Evolutionary conservation across 2,329 filamentous ascomycete genomes (phyloP).

Genomic region (Ambrosiella xylebori): DNA sequence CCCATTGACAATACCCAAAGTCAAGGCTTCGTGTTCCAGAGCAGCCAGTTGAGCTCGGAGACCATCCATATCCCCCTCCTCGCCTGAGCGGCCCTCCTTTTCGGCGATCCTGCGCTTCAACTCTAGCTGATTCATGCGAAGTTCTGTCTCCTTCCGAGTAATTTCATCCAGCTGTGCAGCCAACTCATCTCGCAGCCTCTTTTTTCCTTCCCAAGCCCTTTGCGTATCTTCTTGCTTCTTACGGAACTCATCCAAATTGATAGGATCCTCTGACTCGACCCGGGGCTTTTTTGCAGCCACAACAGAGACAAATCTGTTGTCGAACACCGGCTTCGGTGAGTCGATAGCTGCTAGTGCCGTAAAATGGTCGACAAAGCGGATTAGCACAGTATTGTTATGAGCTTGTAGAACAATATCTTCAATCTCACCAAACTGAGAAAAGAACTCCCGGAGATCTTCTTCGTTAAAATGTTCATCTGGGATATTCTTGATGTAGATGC

Average conservation of each 20-base stretch:
- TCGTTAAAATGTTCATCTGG: constrained; percentile 54
- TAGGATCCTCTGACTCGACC: constrained; percentile 24
- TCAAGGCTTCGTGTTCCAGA: constrained; percentile 55
- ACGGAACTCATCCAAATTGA: constrained; percentile 54
- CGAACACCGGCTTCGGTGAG: constrained; percentile 66
- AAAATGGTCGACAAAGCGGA: constrained; percentile 51
- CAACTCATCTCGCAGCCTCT: constrained; percentile 43
- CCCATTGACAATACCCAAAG: constrained; percentile 42
- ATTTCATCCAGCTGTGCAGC: constrained; percentile 45
- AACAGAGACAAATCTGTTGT: constrained; percentile 73
- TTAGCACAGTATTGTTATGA: constrained; percentile 48
- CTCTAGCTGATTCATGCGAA: constrained; percentile 45
- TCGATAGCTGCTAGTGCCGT: constrained; percentile 53
- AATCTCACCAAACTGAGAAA: constrained; percentile 53
- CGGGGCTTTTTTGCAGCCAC: constrained; percentile 1
- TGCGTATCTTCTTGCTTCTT: constrained; percentile 57
- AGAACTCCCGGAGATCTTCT: constrained; percentile 48
- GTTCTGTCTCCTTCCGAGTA: constrained; percentile 43
- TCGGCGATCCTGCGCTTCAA: constrained; percentile 46
- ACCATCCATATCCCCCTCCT: constrained; percentile 37
- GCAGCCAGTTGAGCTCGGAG: constrained; percentile 55
- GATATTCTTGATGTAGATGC: constrained; percentile 62
- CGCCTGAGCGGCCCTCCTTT: constrained; percentile 27
- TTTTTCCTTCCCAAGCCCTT: constrained; percentile 47
- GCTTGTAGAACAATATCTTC: constrained; percentile 46